These are phyloP conservation scores for Yamadazyma atlantica DNA, from an alignment of 1,139 yeast genomes.

Conservation along the genomic window DNA sequence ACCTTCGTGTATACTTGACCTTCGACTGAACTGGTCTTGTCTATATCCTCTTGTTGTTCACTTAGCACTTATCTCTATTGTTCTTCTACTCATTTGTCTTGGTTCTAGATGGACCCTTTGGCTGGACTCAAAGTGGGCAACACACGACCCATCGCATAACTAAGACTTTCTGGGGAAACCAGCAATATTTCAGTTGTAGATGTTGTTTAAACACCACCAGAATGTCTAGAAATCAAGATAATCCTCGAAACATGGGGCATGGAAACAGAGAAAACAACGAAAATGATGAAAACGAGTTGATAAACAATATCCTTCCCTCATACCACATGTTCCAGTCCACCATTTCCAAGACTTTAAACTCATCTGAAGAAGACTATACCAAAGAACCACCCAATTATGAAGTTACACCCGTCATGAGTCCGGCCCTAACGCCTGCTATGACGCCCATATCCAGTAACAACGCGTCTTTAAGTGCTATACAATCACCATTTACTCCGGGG, in stretches of 20 bases:
- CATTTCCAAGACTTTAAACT: conserved; percentile 37
- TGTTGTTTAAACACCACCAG: too few relatives aligned
- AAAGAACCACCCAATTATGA: conserved; percentile 47
- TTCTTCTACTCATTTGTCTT: too few relatives aligned
- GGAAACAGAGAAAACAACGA: not conserved
- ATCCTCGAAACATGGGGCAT: not conserved
- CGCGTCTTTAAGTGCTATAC: conserved; percentile 12
- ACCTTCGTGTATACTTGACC: too few relatives aligned
- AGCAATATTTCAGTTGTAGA: too few relatives aligned
- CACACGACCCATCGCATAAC: too few relatives aligned
- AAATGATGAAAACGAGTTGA: conserved; percentile 27
- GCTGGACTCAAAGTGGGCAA: too few relatives aligned
- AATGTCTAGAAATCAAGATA: not conserved
- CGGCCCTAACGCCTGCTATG: conserved; percentile 4
- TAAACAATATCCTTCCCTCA: conserved; percentile 45
- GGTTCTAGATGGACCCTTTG: too few relatives aligned
- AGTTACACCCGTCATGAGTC: conserved; percentile 32
- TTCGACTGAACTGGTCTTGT: too few relatives aligned
- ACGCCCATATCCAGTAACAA: not conserved
- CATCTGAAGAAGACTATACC: conserved; percentile 40
- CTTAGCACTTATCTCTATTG: too few relatives aligned
- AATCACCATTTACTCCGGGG: conserved; percentile 19
- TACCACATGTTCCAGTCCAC: conserved; percentile 50
- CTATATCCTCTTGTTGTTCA: too few relatives aligned
- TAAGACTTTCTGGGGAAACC: too few relatives aligned